Evolutionary conservation across 345 rosid species (phyloP).

Genomic region (Aquilaria malaccensis): DNA sequence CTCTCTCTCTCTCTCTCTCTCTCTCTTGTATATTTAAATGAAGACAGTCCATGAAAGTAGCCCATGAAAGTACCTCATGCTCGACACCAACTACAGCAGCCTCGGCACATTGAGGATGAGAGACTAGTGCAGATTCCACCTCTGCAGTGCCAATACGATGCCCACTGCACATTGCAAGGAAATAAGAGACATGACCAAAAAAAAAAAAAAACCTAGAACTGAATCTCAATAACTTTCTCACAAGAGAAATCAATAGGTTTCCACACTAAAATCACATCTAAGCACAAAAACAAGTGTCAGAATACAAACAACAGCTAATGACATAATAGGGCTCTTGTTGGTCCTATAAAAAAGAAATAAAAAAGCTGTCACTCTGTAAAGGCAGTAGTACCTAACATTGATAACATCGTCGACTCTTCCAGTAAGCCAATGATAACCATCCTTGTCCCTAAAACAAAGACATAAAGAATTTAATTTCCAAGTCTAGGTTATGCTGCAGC

Average conservation of each 20-base stretch:
- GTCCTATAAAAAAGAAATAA: neutral
- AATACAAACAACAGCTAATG: conserved; percentile 1
- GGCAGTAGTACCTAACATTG: conserved; percentile 67
- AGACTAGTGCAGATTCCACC: conserved; percentile 98
- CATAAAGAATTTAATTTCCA: conserved; percentile 8
- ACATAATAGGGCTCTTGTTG: too few relatives aligned
- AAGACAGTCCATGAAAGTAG: neutral
- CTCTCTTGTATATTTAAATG: neutral
- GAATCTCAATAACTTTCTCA: too few relatives aligned
- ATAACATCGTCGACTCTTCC: conserved; percentile 99
- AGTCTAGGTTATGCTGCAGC: conserved; percentile 3
- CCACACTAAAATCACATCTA: too few relatives aligned
- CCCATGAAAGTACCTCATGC: conserved; percentile 57
- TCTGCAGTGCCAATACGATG: conserved; percentile 99
- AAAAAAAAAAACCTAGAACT: neutral
- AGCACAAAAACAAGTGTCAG: too few relatives aligned
- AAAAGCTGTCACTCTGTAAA: too few relatives aligned
- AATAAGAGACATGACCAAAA: neutral
- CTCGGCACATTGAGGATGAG: conserved; percentile 93
- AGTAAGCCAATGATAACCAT: conserved; percentile 96
- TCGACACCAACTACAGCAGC: conserved; percentile 97
- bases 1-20: too few relatives aligned
- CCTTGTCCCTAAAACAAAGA: conserved; percentile 72
- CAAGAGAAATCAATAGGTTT: too few relatives aligned
- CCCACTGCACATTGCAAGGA: conserved; percentile 50